Evolutionary conservation across 208 protist genomes (phyloP).

Genomic region (Leishmania aethiopica): DNA sequence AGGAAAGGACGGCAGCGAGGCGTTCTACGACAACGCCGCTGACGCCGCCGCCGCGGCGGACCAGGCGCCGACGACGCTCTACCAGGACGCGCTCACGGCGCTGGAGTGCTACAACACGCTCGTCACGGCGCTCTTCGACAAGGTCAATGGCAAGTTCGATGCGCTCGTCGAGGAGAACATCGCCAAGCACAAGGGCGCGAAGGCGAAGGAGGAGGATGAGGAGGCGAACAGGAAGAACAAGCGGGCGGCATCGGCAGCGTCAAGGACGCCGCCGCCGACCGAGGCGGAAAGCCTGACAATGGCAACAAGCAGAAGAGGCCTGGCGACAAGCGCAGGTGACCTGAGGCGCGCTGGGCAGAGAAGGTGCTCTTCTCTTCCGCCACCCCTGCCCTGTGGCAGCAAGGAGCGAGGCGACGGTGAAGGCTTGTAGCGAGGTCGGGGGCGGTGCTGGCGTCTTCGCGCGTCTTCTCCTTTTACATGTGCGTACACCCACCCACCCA

Average conservation of each 20-base stretch:
- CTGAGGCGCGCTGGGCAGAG: neutral
- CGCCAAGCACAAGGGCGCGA: constrained; percentile 49
- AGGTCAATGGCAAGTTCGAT: constrained; percentile 86
- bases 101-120: constrained; percentile 79
- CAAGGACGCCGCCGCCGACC: neutral
- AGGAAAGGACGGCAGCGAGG: constrained; percentile 13
- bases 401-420: neutral
- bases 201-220: constrained; percentile 33
- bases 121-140: constrained; percentile 90
- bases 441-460: no score
- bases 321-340: constrained; percentile 1
- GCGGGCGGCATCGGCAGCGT: neutral
- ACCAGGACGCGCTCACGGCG: constrained; percentile 71
- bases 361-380: neutral
- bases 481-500: no score
- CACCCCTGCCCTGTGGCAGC: neutral
- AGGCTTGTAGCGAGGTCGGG: neutral
- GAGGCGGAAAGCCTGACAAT: neutral
- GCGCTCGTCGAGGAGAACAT: constrained; percentile 80
- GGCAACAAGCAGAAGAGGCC: neutral
- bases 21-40: constrained; percentile 53
- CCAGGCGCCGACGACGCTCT: constrained; percentile 55
- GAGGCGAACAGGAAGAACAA: constrained; percentile 18
- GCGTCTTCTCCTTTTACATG: no score
- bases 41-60: constrained; percentile 26